Evolutionary conservation across 176 grass and related monocot genomes (phyloP).

Genomic region (Eremochloa ophiuroides): DNA sequence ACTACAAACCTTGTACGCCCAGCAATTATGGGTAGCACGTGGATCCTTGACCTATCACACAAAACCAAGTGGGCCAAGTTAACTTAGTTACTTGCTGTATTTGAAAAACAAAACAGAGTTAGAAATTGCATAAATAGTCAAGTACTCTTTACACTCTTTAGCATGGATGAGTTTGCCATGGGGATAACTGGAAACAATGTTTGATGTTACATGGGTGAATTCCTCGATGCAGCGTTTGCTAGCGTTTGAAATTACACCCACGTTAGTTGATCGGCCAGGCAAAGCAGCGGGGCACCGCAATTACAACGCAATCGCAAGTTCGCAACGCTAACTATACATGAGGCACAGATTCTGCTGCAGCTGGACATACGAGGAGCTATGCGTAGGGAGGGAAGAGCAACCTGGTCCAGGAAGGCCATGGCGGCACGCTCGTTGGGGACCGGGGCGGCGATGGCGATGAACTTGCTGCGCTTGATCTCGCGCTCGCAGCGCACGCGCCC

Average conservation of each 20-base stretch:
- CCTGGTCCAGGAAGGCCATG: constrained; percentile 63
- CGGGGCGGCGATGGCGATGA: constrained; percentile 59
- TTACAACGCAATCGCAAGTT: not conserved
- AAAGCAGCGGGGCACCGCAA: not conserved
- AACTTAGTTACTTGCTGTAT: not conserved
- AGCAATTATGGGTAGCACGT: constrained; percentile 90
- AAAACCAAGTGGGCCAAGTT: constrained; percentile 8
- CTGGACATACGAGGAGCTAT: not conserved
- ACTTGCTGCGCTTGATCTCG: constrained; percentile 72
- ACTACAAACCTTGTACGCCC: constrained; percentile 82
- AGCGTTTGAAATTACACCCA: not conserved
- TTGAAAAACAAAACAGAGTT: not conserved
- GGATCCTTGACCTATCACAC: constrained; percentile 70
- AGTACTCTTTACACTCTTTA: not conserved
- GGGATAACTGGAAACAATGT: not conserved
- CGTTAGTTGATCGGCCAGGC: not conserved
- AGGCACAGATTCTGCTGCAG: not conserved
- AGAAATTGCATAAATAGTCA: not conserved
- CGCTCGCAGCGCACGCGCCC: constrained; percentile 51
- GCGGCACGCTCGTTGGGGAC: constrained; percentile 53
- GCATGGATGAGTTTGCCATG: not conserved
- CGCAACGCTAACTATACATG: not conserved
- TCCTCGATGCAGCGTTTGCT: not conserved
- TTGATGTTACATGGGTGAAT: not conserved
- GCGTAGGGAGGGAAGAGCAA: not conserved